These are phyloP conservation scores for Gossypium gossypioides DNA, from an alignment of 441 rosid genomes.

Conservation along the genomic window DNA sequence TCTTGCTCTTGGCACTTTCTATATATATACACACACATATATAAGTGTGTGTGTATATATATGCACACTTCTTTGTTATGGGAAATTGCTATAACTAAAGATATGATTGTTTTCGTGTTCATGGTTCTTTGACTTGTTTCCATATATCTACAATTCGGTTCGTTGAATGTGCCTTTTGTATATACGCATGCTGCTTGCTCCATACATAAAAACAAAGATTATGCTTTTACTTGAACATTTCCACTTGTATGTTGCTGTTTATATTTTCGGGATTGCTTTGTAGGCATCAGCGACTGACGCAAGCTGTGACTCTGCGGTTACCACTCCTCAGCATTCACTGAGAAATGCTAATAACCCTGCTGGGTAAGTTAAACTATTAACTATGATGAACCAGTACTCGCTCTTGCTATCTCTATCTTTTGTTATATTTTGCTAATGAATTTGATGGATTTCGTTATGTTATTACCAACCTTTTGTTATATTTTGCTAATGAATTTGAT, in stretches of 20 bases:
- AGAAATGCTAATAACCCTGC: slow-evolving; percentile 93
- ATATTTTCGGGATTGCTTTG: neutral
- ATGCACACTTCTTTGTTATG: neutral
- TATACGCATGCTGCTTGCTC: neutral
- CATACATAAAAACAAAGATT: neutral
- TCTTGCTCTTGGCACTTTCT: neutral
- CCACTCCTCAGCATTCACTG: slow-evolving; percentile 79
- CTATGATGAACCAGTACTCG: neutral
- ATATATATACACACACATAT: neutral
- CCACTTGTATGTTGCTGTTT: neutral
- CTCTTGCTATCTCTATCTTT: neutral
- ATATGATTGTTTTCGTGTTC: neutral
- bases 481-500: neutral
- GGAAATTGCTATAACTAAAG: neutral
- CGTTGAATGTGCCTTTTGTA: neutral
- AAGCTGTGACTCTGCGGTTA: slow-evolving; percentile 80
- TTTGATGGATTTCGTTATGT: slow-evolving; percentile 2
- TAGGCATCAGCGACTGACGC: slow-evolving; percentile 70
- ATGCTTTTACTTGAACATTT: neutral
- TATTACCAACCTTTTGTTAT: slow-evolving; percentile 21
- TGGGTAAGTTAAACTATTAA: slow-evolving; percentile 47
- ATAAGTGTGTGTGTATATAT: too few relatives aligned
- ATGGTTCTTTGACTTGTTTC: neutral
- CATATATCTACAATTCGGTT: neutral
- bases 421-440: neutral